A percentile compares a stretch with the other conserved stretches of the same genome.
Conservation (phyloP, 164 flowering plant genomes). For the Aristolochia californica region DNA sequence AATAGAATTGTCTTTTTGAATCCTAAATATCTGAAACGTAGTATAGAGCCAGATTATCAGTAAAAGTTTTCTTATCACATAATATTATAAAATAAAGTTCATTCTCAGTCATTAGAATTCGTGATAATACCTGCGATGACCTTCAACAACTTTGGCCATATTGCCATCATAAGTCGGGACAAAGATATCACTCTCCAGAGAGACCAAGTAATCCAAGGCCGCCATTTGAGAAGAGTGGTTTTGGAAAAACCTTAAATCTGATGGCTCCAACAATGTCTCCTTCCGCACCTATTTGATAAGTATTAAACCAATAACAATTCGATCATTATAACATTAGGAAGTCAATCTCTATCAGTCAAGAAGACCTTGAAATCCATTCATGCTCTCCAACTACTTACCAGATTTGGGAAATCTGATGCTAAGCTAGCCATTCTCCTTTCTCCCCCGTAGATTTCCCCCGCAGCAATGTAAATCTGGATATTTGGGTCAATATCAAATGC, state of each 20-base stretch:
- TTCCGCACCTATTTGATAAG: conserved; percentile 57
- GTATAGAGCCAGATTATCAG: neutral
- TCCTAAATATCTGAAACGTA: conserved; percentile 53
- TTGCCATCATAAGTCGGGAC: conserved; percentile 96
- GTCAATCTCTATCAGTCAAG: neutral
- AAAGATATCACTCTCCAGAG: conserved; percentile 89
- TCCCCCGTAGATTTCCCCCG: conserved; percentile 87
- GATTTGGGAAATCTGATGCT: conserved; percentile 51
- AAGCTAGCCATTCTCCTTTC: conserved; percentile 59
- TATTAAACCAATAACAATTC: neutral
- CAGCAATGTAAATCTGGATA: conserved; percentile 67
- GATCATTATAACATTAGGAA: neutral
- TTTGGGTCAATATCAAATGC: conserved; percentile 59
- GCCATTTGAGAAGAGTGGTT: conserved; percentile 98
- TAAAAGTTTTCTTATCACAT: neutral
- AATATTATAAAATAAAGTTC: neutral
- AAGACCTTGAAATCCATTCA: neutral
- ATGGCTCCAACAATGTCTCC: conserved; percentile 73
- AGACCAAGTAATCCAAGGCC: conserved; percentile 87
- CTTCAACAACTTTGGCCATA: conserved; percentile 98
- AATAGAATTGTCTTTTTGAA: conserved; percentile 63
- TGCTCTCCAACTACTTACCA: conserved; percentile 66
- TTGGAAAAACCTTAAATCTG: conserved; percentile 70
- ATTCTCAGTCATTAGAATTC: too few relatives aligned
- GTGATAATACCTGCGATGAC: conserved; percentile 74